Evolutionary conservation across 768 basidiomycete genomes (phyloP).

Genomic region (Pleurotus pulmonarius): DNA sequence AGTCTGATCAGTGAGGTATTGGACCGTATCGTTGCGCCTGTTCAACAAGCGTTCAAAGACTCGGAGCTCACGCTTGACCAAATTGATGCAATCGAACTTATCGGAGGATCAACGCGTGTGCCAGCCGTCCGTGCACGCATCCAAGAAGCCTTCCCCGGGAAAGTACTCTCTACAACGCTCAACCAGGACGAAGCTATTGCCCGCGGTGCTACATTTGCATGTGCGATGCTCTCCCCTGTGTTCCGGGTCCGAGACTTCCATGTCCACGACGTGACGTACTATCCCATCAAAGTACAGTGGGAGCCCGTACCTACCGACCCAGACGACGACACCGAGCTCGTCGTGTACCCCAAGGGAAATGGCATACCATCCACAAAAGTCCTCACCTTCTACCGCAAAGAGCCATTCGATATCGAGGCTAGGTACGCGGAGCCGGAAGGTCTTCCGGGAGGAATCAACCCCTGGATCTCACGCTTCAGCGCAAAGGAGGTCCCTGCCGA

Average conservation of each 20-base stretch:
- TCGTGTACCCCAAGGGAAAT: slow-evolving; percentile 87
- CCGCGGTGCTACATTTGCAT: slow-evolving; percentile 94
- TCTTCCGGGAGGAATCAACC: slow-evolving; percentile 79
- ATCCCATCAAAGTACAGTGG: slow-evolving; percentile 93
- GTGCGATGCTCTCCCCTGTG: slow-evolving; percentile 94
- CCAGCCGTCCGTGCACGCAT: slow-evolving; percentile 90
- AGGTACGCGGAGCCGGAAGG: slow-evolving; percentile 67
- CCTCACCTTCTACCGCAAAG: slow-evolving; percentile 90
- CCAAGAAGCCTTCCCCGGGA: slow-evolving; percentile 77
- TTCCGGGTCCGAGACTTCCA: slow-evolving; percentile 98
- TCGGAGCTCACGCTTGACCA: slow-evolving; percentile 81
- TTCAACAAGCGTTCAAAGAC: slow-evolving; percentile 75
- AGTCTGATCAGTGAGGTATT: slow-evolving; percentile 71
- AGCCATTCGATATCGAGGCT: slow-evolving; percentile 85
- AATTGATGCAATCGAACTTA: slow-evolving; percentile 87
- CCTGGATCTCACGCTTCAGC: slow-evolving; percentile 79
- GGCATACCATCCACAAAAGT: slow-evolving; percentile 90
- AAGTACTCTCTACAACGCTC: slow-evolving; percentile 84
- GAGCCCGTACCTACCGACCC: slow-evolving; percentile 66
- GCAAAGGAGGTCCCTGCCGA: slow-evolving; percentile 77
- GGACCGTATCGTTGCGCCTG: slow-evolving; percentile 68
- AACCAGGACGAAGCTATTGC: slow-evolving; percentile 98
- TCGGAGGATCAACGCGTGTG: slow-evolving; percentile 91
- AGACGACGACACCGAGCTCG: slow-evolving; percentile 87
- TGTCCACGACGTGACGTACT: slow-evolving; percentile 80